Percentiles rank a stretch among this genome's conserved stretches.
Conservation (phyloP, 2,329 filamentous ascomycete genomes). For the Beauveria asiatica region DNA sequence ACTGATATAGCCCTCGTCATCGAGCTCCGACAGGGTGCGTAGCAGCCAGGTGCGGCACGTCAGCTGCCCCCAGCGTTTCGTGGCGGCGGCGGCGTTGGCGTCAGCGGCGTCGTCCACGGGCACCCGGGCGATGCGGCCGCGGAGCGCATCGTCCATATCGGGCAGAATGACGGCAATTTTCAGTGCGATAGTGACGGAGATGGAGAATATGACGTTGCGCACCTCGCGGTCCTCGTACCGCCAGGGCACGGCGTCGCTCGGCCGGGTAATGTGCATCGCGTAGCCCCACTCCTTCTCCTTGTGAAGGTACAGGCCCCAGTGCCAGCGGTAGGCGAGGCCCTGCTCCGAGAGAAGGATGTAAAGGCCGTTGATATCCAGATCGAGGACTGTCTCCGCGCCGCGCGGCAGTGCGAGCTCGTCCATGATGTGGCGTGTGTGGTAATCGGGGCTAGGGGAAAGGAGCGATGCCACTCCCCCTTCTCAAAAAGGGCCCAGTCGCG, state of each 20-base stretch:
- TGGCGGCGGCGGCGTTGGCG: too few species aligned
- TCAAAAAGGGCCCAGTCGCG: too few species aligned
- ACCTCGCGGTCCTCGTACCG: background rate
- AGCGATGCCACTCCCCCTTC: too few species aligned
- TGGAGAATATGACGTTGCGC: background rate
- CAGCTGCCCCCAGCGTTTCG: background rate
- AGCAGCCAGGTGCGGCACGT: background rate
- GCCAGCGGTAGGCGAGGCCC: too few species aligned
- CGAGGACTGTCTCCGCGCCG: too few species aligned
- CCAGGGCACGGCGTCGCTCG: background rate
- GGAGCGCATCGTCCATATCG: background rate
- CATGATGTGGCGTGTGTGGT: too few species aligned
- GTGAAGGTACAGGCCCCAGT: background rate
- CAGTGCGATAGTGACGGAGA: background rate
- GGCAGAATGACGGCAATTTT: background rate
- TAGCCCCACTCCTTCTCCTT: background rate
- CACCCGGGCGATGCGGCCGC: background rate
- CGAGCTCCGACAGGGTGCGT: background rate
- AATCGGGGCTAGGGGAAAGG: background rate
- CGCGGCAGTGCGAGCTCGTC: too few species aligned
- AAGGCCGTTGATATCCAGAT: too few species aligned
- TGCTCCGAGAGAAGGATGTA: too few species aligned
- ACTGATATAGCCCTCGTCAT: background rate
- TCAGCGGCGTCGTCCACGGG: background rate
- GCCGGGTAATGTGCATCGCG: background rate